Percentiles rank a stretch among this genome's conserved stretches.
Conservation (phyloP, 2,329 filamentous ascomycete species). For the Colletotrichum sp. region DNA sequence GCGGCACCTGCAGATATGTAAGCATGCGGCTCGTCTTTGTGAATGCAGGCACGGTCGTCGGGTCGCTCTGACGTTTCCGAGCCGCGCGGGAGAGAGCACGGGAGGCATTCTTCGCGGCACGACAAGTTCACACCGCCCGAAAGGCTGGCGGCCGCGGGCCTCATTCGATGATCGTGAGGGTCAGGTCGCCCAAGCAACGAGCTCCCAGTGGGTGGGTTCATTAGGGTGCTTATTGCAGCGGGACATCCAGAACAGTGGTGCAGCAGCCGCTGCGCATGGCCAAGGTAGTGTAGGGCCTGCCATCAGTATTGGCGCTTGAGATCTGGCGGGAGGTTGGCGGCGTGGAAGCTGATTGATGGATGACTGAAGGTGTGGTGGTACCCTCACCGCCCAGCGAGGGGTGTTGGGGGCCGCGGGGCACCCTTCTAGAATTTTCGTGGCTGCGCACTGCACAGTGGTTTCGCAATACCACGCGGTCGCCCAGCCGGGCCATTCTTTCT, state of each 20-base stretch:
- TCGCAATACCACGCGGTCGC: not conserved
- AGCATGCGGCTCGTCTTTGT: not conserved
- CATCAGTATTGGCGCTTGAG: not conserved
- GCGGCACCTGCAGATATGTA: not conserved
- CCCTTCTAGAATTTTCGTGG: slow-evolving; percentile 12
- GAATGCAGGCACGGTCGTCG: not conserved
- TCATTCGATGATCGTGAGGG: not conserved
- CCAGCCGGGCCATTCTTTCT: not conserved
- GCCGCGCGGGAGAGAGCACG: slow-evolving; percentile 7
- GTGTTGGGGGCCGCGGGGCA: not conserved
- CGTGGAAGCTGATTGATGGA: not conserved
- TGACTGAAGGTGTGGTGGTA: not conserved
- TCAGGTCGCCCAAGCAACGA: not conserved
- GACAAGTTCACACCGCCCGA: not conserved
- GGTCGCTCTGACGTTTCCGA: not conserved
- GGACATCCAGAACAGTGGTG: not conserved
- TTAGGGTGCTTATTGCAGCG: not conserved
- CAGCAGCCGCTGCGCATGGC: not conserved
- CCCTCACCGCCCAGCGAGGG: not conserved
- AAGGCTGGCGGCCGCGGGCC: not conserved
- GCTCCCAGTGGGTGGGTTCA: not conserved
- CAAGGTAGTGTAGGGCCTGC: not conserved
- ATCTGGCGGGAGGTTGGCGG: not conserved
- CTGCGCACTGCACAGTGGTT: not conserved
- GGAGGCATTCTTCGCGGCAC: not conserved